These are phyloP conservation scores for Limtongia smithiae DNA, from an alignment of 805 yeast species.

Conservation along the genomic window DNA sequence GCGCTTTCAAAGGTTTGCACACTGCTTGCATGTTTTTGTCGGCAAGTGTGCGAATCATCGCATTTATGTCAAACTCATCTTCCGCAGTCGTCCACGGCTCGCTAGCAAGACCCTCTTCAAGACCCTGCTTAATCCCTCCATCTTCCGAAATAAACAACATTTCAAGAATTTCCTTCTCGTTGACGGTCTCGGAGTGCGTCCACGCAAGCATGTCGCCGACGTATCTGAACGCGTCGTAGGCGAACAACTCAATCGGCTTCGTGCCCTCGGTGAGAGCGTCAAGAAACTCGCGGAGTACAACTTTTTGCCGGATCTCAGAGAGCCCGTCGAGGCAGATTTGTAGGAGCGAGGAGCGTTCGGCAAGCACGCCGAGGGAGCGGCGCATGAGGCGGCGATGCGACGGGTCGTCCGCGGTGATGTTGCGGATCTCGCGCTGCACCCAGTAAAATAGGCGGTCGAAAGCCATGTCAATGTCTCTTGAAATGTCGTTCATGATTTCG, in stretches of 20 bases:
- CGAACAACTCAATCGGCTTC: constrained; percentile 57
- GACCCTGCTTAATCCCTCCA: constrained; percentile 20
- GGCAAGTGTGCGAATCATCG: constrained; percentile 40
- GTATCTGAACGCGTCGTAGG: constrained; percentile 77
- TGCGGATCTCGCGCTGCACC: constrained; percentile 35
- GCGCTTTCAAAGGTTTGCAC: constrained; percentile 52
- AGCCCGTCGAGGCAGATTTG: constrained; percentile 59
- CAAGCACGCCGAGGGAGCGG: constrained; percentile 32
- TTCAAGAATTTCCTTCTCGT: constrained; percentile 74
- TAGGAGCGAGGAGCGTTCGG: constrained; percentile 44
- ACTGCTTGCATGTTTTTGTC: constrained; percentile 52
- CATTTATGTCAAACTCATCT: constrained; percentile 35
- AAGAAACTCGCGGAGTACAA: constrained; percentile 63
- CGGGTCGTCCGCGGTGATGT: constrained; percentile 27
- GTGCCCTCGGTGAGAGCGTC: constrained; percentile 37
- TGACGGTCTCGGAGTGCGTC: constrained; percentile 78
- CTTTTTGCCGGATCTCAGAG: constrained; percentile 64
- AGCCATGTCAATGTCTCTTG: constrained; percentile 49
- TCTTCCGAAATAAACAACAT: constrained; percentile 52
- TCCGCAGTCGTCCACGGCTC: constrained; percentile 33
- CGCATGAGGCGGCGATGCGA: constrained; percentile 29
- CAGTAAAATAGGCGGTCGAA: constrained; percentile 52
- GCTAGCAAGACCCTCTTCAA: constrained; percentile 30
- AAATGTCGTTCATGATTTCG: constrained; percentile 58
- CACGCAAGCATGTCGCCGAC: constrained; percentile 86